Base-by-base conservation (phyloP, 805 yeast genomes). In the Barnettozyma sp. region DNA sequence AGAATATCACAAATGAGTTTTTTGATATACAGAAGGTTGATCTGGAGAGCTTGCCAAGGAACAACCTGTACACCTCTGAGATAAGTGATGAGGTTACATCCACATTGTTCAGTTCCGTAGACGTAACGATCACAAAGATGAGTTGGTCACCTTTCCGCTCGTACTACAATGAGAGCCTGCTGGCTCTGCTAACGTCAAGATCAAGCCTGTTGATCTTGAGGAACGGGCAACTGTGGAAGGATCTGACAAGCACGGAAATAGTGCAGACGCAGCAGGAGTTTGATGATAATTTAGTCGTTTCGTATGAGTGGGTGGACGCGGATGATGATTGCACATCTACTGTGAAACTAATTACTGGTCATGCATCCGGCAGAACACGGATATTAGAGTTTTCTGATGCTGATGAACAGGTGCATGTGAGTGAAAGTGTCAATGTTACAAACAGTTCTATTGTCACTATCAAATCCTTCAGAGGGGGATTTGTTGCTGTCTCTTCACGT, bases 81-180 rank as follows among this genome's bases (percentile, higher is more conserved):
- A 13, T 41, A 20, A 12, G 7, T 4, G 56, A 50, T 33, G 57
- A 53, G 23, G 23, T 36, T 2, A 34, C 40, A 6, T 34, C 46
- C 2, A 47, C 52, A 2, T 16, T 44, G 6, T 41, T 42, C 18
- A 35, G 49, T 7, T 17, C 39, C 11, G 9, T 31, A 10, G 52
- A 49, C 5, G 42, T 35, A 10, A 14, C 34, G 1, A 25, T 47
- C 11, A 34, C 38, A 1, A 38, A 39, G 21, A 11, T 46, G 15
- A 31, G 30, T 13, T 51, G 52, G 52, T 53, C 57, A 1, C 56
- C 56, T 3, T 16, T 53, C n/a, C 20, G 34, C 12, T 12, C n/a
- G n/a, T n/a, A 18, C 10, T 24, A 37, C 18, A 36, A 43, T n/a
- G 34, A 36, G 5, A 27, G 43, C 9, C 45, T 40, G 22, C 30